Evolutionary conservation across 352 stramenopile genomes (phyloP), one percentile per base, ranked within the genome.

Genomic region (Poterioochromonas sp.): DNA sequence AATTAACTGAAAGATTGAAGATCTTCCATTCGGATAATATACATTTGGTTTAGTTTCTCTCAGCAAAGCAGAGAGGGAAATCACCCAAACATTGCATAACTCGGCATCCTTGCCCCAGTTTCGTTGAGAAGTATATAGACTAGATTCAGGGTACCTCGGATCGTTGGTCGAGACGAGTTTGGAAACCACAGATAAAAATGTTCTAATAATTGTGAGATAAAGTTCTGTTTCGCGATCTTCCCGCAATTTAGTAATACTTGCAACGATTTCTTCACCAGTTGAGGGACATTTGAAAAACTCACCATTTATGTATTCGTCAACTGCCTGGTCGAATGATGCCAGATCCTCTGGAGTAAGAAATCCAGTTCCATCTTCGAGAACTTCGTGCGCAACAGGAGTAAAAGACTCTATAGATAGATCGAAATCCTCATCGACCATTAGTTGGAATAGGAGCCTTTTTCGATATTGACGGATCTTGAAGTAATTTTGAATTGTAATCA

Each of bases 391-490:
- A 26, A 51, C 26, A 26, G 65, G 65, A n/a, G 18, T 22, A 26
- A 54, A 51, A 35, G 3, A 54, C 1, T 34, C 12, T 1, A 29
- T 2, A 35, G 11, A n/a, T 1, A 74, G 1, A 58, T 32, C 39
- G 32, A 74, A 74, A 35, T 74, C 65, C 22, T 74, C 65, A 18
- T 54, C 65, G 8, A 39, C 39, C n/a, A 74, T n/a, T 74, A 74
- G 29, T n/a, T 74, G 1, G 18, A 26, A n/a, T 20, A 74, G 5
- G 1, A 35, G 22, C n/a, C 32, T 35, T n/a, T 40, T 32, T 15
- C 65, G 37, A 40, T 32, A 2, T 8, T 32, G 0, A 3, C 65
- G 37, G 22, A 74, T 54, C 1, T 1, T 39, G 3, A 74, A 32
- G 29, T 74, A 74, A 35, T 51, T 29, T 37, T 74, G 39, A 26